phyloP scores from a whole-genome alignment of 495 filamentous ascomycete genomes.

The Aspergillus bridgeri region DNA sequence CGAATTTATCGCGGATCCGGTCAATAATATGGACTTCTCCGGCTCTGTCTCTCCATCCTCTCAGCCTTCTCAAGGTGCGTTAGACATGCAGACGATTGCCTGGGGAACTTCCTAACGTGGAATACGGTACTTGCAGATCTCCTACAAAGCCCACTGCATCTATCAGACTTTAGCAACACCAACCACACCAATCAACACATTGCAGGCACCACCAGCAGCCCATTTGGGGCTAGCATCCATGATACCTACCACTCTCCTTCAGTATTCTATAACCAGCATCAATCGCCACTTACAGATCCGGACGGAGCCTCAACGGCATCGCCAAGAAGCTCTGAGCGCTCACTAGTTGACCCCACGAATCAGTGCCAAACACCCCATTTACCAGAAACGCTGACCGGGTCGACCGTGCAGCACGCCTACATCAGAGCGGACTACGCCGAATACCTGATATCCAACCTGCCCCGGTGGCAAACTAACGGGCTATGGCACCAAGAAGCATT shows the following conservation, averaged over 20 bases:
- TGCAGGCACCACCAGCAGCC: neutral
- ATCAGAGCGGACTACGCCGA: constrained; percentile 10
- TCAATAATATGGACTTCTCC: neutral
- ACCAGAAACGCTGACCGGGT: neutral
- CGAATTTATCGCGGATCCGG: neutral
- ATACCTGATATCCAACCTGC: neutral
- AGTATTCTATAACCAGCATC: neutral
- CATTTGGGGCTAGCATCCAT: neutral
- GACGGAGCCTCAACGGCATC: neutral
- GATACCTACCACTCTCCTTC: neutral
- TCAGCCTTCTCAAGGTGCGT: neutral
- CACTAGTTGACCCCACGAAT: neutral
- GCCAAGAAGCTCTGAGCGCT: neutral
- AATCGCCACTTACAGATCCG: neutral
- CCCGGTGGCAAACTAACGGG: neutral
- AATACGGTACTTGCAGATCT: neutral
- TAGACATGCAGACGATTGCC: neutral
- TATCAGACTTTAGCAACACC: neutral
- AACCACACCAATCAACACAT: neutral
- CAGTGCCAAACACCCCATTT: neutral
- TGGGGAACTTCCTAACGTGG: neutral
- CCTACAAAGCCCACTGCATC: neutral
- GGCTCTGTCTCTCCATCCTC: neutral
- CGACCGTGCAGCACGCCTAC: neutral
- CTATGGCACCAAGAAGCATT: neutral